A percentile compares a stretch with the other conserved stretches of the same genome.
These are phyloP conservation scores for Candolleomyces eurysporus DNA, from an alignment of 768 basidiomycete genomes.

Conservation along the genomic window DNA sequence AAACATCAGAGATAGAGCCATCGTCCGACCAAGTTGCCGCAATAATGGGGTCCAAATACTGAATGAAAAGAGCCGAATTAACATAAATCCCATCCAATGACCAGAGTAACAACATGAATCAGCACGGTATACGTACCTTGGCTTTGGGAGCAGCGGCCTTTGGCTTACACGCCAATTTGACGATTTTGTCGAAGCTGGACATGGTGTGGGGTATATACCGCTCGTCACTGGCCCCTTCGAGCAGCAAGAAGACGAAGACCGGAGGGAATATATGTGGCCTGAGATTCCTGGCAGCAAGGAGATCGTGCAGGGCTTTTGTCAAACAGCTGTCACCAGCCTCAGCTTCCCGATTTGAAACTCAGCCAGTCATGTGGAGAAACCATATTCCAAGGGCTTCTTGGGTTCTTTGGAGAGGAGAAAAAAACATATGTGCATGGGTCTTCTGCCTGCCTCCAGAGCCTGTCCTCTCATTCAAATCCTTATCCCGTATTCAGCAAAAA, in stretches of 20 bases:
- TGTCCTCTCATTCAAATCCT: too few relatives aligned
- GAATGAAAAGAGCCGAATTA: constrained; percentile 9
- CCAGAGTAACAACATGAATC: too few relatives aligned
- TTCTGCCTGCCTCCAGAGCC: too few relatives aligned
- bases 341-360: constrained; percentile 25
- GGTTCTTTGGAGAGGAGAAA: too few relatives aligned
- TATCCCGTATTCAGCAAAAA: too few relatives aligned
- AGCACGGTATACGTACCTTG: constrained; percentile 54
- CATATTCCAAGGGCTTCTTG: too few relatives aligned
- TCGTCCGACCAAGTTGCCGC: constrained; percentile 97
- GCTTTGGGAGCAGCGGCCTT: constrained; percentile 94
- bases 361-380: constrained; percentile 20
- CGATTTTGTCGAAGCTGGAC: constrained; percentile 87
- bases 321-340: neutral
- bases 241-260: neutral
- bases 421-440: too few relatives aligned
- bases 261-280: neutral
- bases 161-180: constrained; percentile 96
- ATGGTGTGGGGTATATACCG: constrained; percentile 29
- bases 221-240: neutral
- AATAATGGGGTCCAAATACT: constrained; percentile 97
- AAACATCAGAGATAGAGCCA: constrained; percentile 89
- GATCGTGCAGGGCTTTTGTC: neutral
- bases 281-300: neutral
- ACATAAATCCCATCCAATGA: neutral